A percentile compares a stretch with the other conserved stretches of the same genome.
phyloP scores from a whole-genome alignment of 1,284 basidiomycete genomes.

The Melampsora larici-populina region DNA sequence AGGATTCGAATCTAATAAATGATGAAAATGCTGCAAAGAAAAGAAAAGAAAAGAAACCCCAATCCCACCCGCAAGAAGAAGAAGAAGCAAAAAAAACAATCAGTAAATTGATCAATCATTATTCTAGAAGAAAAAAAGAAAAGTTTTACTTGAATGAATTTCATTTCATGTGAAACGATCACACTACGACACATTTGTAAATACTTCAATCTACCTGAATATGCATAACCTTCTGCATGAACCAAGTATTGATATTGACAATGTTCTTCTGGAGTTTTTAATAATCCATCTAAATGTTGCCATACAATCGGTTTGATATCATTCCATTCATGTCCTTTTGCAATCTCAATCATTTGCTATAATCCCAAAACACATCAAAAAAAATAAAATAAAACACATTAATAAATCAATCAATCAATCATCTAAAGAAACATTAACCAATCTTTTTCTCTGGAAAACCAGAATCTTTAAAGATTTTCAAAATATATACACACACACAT shows the following conservation, averaged over 20 bases:
- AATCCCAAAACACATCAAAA: not conserved
- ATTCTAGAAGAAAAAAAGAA: not conserved
- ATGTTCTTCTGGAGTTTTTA: constrained; percentile 52
- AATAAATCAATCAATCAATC: too few relatives aligned
- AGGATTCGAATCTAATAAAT: constrained; percentile 51
- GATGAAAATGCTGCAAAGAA: constrained; percentile 53
- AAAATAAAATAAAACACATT: not conserved
- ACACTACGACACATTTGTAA: constrained; percentile 55
- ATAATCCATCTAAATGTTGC: constrained; percentile 25
- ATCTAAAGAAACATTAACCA: too few relatives aligned
- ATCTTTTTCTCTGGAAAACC: too few relatives aligned
- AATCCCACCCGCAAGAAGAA: not conserved
- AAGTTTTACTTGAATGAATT: constrained; percentile 44
- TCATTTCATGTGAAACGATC: constrained; percentile 51
- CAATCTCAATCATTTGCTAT: constrained; percentile 29
- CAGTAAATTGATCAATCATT: not conserved
- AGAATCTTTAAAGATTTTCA: too few relatives aligned
- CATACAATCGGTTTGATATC: constrained; percentile 30
- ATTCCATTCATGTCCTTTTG: constrained; percentile 27
- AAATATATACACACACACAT: too few relatives aligned
- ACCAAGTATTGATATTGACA: constrained; percentile 54
- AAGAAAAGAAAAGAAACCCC: constrained; percentile 37
- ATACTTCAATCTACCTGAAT: constrained; percentile 54
- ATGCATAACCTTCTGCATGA: constrained; percentile 54
- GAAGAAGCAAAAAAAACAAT: constrained; percentile 38